Conservation (phyloP, 176 grass and related monocot species). For the Chrysopogon serrulatus region DNA sequence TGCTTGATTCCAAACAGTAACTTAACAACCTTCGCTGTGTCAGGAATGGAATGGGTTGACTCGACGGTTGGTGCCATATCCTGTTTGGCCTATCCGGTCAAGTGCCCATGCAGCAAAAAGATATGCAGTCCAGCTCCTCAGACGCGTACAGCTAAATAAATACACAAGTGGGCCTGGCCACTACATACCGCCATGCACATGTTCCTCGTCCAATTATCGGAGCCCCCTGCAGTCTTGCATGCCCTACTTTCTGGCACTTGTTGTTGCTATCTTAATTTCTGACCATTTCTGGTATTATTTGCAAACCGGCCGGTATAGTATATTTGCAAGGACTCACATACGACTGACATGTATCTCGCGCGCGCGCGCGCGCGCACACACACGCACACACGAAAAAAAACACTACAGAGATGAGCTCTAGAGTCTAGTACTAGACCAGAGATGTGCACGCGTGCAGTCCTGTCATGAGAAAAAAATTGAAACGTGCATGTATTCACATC, state of each 20-base stretch:
- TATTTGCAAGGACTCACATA: no score
- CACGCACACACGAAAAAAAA: no score
- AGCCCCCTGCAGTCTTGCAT: not conserved
- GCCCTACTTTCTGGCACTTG: not conserved
- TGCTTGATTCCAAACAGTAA: not conserved
- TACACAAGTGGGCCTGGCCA: no score
- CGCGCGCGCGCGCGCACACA: no score
- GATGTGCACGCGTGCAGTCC: not conserved
- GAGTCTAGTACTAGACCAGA: no score
- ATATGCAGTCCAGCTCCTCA: not conserved
- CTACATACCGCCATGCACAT: not conserved
- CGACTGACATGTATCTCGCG: no score
- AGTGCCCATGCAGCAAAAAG: conserved; percentile 16
- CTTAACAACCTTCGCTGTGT: not conserved
- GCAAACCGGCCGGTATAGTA: not conserved
- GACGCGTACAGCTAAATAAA: not conserved
- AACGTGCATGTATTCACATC: not conserved
- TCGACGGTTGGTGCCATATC: not conserved
- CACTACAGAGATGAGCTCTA: not conserved
- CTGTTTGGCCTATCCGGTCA: conserved; percentile 3
- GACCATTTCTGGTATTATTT: not conserved
- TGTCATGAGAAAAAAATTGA: not conserved
- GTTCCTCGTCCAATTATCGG: conserved; percentile 20
- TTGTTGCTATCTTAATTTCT: not conserved
- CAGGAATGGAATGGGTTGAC: not conserved